Percentiles rank a stretch among this genome's conserved stretches.
Conservation (phyloP, 495 filamentous ascomycete species). For the Chlorociboria aeruginascens region DNA sequence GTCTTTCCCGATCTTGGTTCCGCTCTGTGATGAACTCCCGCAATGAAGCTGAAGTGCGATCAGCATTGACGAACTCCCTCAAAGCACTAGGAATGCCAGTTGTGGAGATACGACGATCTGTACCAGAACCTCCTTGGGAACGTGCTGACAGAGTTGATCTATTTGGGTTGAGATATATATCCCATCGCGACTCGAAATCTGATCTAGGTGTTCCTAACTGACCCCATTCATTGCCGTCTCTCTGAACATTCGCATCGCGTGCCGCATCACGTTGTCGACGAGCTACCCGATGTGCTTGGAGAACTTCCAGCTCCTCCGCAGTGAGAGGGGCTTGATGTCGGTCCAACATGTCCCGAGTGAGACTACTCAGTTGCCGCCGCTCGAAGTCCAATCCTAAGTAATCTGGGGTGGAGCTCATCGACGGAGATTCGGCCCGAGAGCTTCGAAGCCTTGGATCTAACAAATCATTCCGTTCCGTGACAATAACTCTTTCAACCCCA, state of each 20-base stretch:
- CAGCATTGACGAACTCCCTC: slow-evolving; percentile 17
- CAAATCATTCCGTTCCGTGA: slow-evolving; percentile 8
- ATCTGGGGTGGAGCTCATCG: slow-evolving; percentile 13
- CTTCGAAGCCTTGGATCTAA: slow-evolving; percentile 18
- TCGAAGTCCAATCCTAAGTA: slow-evolving; percentile 15
- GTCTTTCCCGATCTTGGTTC: slow-evolving; percentile 18
- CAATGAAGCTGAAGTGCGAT: slow-evolving; percentile 13
- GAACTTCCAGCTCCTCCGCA: slow-evolving; percentile 32
- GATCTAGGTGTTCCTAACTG: neutral
- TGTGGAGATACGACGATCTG: slow-evolving; percentile 3
- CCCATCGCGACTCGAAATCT: too few relatives aligned
- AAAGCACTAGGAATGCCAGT: slow-evolving; percentile 10
- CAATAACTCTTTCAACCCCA: slow-evolving; percentile 20
- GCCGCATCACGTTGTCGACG: slow-evolving; percentile 29
- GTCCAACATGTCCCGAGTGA: slow-evolving; percentile 15
- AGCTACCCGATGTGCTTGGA: slow-evolving; percentile 34
- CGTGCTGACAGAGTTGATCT: neutral
- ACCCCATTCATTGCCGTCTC: neutral
- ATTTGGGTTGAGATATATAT: too few relatives aligned
- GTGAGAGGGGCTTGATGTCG: slow-evolving; percentile 25
- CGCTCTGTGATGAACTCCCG: slow-evolving; percentile 17
- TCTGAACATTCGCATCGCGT: slow-evolving; percentile 13
- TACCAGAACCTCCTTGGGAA: slow-evolving; percentile 2
- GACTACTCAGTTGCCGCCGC: slow-evolving; percentile 13
- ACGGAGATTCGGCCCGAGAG: slow-evolving; percentile 9